Conservation (phyloP, 768 basidiomycete species). For the Sutorius australiensis region DNA sequence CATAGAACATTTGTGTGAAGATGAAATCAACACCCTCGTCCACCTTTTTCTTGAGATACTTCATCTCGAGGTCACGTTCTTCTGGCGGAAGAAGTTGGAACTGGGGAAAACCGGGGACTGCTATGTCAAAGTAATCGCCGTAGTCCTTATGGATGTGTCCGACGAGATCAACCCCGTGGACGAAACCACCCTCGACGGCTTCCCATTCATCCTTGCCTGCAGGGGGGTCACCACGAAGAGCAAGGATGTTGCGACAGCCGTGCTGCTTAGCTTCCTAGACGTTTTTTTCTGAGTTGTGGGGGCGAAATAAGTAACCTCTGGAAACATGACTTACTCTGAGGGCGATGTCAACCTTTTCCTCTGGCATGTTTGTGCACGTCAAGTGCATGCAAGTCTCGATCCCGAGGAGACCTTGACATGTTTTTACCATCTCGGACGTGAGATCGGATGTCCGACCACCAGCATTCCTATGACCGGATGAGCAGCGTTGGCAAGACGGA, state of each 20-base stretch:
- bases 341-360: slow-evolving; percentile 90
- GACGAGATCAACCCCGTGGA: slow-evolving; percentile 90
- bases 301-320: background rate
- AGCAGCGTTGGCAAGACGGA: background rate
- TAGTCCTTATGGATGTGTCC: slow-evolving; percentile 78
- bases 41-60: slow-evolving; percentile 85
- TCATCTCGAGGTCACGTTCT: slow-evolving; percentile 74
- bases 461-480: slow-evolving; percentile 68
- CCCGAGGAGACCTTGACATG: slow-evolving; percentile 88
- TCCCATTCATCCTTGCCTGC: slow-evolving; percentile 88
- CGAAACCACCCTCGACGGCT: slow-evolving; percentile 86
- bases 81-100: slow-evolving; percentile 67
- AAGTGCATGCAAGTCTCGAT: slow-evolving; percentile 98
- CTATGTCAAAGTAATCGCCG: slow-evolving; percentile 93
- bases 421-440: slow-evolving; percentile 91
- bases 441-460: slow-evolving; percentile 94
- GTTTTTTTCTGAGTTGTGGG: slow-evolving; percentile 1
- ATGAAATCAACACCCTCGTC: slow-evolving; percentile 90
- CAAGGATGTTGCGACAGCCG: slow-evolving; percentile 91
- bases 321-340: slow-evolving; percentile 58
- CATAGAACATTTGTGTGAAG: slow-evolving; percentile 99
- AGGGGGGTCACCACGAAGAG: slow-evolving; percentile 90
- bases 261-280: slow-evolving; percentile 80
- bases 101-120: slow-evolving; percentile 91
- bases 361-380: slow-evolving; percentile 99